These are phyloP conservation scores for Arthrinium puccinioides DNA, from an alignment of 2,329 filamentous ascomycete species.

Conservation along the genomic window DNA sequence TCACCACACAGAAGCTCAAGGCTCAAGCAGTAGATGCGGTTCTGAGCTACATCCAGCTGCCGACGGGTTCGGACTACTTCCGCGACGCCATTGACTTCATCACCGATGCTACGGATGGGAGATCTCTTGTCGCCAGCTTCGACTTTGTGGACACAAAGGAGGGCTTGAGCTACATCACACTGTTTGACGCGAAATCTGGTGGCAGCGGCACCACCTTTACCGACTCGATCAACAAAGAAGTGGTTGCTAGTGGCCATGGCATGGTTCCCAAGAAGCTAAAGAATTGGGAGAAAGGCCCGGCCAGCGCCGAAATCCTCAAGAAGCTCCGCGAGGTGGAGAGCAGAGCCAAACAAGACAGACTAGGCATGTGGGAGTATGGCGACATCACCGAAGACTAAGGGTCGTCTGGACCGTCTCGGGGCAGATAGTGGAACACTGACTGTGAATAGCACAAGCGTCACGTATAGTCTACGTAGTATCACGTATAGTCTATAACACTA, in stretches of 20 bases:
- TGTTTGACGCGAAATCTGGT: slow-evolving; percentile 69
- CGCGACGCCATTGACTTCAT: slow-evolving; percentile 72
- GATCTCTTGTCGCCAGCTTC: slow-evolving; percentile 81
- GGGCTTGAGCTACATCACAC: slow-evolving; percentile 74
- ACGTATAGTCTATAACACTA: too few relatives aligned
- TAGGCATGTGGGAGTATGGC: slow-evolving; percentile 97
- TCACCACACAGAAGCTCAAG: slow-evolving; percentile 74
- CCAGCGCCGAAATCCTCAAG: slow-evolving; percentile 63
- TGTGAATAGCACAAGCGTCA: too few relatives aligned
- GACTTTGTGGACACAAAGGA: slow-evolving; percentile 77
- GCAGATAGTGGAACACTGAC: too few relatives aligned
- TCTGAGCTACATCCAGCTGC: slow-evolving; percentile 84
- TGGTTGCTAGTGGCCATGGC: slow-evolving; percentile 75
- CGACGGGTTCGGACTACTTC: slow-evolving; percentile 75
- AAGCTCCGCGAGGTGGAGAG: slow-evolving; percentile 66
- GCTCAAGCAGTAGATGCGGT: slow-evolving; percentile 81
- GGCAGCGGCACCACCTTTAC: slow-evolving; percentile 48
- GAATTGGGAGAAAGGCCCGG: slow-evolving; percentile 72
- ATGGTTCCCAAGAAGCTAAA: slow-evolving; percentile 92
- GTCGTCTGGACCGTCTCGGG: too few relatives aligned
- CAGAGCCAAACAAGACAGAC: slow-evolving; percentile 70
- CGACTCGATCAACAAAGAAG: slow-evolving; percentile 83
- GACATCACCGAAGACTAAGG: slow-evolving; percentile 81
- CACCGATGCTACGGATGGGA: slow-evolving; percentile 64
- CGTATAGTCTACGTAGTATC: too few relatives aligned